phyloP scores from a whole-genome alignment of 179 eudicot species.

The Vitellaria paradoxa region DNA sequence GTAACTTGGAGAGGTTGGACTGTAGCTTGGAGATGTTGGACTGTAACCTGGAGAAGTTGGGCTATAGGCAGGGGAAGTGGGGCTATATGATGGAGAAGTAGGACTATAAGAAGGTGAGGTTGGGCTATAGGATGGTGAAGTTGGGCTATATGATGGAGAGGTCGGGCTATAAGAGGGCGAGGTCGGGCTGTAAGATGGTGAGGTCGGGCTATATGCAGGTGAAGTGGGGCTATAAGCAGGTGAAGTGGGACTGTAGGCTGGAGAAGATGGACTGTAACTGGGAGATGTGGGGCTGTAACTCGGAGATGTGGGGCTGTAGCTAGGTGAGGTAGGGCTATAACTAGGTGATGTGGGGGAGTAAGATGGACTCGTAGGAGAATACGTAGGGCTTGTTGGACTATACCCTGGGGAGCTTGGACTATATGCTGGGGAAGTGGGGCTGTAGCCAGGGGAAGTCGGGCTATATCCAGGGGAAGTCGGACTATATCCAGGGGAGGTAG shows the following conservation, averaged over 20 bases:
- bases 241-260: conserved; percentile 82
- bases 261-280: conserved; percentile 81
- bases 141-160: conserved; percentile 79
- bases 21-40: conserved; percentile 80
- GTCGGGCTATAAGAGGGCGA: conserved; percentile 84
- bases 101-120: conserved; percentile 91
- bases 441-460: conserved; percentile 71
- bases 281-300: conserved; percentile 91
- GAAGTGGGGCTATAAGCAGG: conserved; percentile 89
- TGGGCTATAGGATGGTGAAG: conserved; percentile 84
- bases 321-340: conserved; percentile 84
- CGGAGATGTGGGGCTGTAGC: conserved; percentile 82
- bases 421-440: conserved; percentile 85
- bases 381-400: conserved; percentile 85
- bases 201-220: conserved; percentile 90
- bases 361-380: conserved; percentile 82
- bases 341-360: conserved; percentile 83
- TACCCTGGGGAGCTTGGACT: conserved; percentile 70
- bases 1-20: conserved; percentile 76
- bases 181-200: conserved; percentile 84
- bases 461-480: conserved; percentile 91
- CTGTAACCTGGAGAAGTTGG: conserved; percentile 82
- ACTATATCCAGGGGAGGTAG: conserved; percentile 80
- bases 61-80: conserved; percentile 79
- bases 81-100: conserved; percentile 78